Evolutionary conservation across 371 early-diverging fungal genomes (phyloP).

Genomic region (Nosema muscidifuracis): DNA sequence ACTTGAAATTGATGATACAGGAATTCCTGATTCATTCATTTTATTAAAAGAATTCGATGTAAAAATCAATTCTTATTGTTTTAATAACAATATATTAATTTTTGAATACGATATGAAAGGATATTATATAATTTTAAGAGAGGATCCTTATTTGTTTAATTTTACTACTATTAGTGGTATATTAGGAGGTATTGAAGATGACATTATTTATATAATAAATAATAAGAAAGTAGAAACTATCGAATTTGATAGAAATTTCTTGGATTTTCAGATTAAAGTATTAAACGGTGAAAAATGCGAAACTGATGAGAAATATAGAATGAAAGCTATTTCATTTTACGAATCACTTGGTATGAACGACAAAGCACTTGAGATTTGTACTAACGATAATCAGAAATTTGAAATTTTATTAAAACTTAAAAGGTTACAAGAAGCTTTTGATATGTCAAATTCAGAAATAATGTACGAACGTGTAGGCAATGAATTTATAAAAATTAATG

Average conservation of each 20-base stretch:
- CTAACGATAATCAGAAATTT: slow-evolving; percentile 55
- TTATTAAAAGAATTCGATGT: slow-evolving; percentile 5
- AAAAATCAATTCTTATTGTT: slow-evolving; percentile 1
- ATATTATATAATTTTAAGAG: slow-evolving; percentile 42
- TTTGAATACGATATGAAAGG: slow-evolving; percentile 28
- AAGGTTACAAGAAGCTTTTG: slow-evolving; percentile 51
- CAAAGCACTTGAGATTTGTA: slow-evolving; percentile 48
- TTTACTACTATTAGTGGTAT: slow-evolving; percentile 8
- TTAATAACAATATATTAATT: slow-evolving; percentile 32
- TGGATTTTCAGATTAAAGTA: slow-evolving; percentile 46
- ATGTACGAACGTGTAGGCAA: slow-evolving; percentile 49
- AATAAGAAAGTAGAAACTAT: slow-evolving; percentile 15
- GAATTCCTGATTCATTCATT: slow-evolving; percentile 23
- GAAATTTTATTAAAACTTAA: slow-evolving; percentile 58
- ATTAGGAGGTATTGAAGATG: slow-evolving; percentile 45
- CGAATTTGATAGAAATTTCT: slow-evolving; percentile 40
- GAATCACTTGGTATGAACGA: slow-evolving; percentile 50
- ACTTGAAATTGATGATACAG: slow-evolving; percentile 13
- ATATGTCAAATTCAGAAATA: slow-evolving; percentile 35
- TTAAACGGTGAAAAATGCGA: slow-evolving; percentile 27
- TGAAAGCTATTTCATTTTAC: slow-evolving; percentile 54
- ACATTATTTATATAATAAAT: slow-evolving; percentile 30
- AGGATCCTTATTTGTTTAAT: slow-evolving; percentile 27
- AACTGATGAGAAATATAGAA: slow-evolving; percentile 19
- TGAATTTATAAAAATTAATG: slow-evolving; percentile 22